These are phyloP conservation scores for Phytophthora boehmeriae DNA, from an alignment of 352 stramenopile genomes.

Conservation along the genomic window DNA sequence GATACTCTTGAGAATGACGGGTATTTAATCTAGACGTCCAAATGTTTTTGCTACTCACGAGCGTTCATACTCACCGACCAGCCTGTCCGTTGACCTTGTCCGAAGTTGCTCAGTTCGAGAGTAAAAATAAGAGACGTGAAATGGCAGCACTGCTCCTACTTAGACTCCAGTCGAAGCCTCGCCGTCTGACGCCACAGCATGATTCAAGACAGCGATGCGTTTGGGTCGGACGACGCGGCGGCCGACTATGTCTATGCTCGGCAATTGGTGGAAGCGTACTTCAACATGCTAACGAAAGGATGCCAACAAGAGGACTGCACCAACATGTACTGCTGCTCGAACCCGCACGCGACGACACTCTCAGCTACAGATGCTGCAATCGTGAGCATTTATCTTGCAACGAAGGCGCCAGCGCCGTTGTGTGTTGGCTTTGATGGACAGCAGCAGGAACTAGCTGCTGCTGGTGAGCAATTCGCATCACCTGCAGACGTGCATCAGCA, in stretches of 20 bases:
- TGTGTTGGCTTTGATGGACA: slow-evolving; percentile 34
- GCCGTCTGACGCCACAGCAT: slow-evolving; percentile 9
- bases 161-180: too few relatives aligned
- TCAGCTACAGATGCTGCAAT: slow-evolving; percentile 51
- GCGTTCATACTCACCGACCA: too few relatives aligned
- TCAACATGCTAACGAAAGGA: slow-evolving; percentile 62
- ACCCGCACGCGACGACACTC: slow-evolving; percentile 16
- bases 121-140: slow-evolving; percentile 37
- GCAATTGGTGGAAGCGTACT: slow-evolving; percentile 67
- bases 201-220: slow-evolving; percentile 2
- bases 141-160: too few relatives aligned
- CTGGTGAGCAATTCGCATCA: neutral
- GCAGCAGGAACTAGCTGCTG: neutral
- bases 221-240: slow-evolving; percentile 3
- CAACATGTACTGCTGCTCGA: slow-evolving; percentile 50
- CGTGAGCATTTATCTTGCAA: slow-evolving; percentile 57
- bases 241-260: slow-evolving; percentile 48
- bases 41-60: neutral
- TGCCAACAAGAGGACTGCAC: slow-evolving; percentile 40
- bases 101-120: slow-evolving; percentile 12
- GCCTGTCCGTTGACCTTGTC: too few relatives aligned
- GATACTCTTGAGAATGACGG: neutral
- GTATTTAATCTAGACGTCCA: neutral
- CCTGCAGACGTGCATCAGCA: neutral
- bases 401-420: slow-evolving; percentile 41